Evolutionary conservation across 345 rosid species (phyloP), one percentile per base, ranked within the genome.

Genomic region (Crucihimalaya himalaica): DNA sequence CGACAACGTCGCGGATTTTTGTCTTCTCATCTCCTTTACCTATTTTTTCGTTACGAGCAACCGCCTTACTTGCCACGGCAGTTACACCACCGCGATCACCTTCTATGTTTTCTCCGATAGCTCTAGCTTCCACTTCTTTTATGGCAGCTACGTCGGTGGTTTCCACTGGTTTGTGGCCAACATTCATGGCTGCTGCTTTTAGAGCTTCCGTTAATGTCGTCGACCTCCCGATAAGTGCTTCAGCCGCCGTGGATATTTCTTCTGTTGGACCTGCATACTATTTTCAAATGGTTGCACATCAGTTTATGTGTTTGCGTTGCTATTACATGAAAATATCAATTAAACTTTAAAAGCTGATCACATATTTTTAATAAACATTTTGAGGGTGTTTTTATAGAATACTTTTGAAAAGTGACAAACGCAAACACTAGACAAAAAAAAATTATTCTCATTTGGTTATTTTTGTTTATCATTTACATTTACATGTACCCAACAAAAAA

Each of bases 131-230:
- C 7, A 77, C 68, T 42, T 64, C 80, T 65, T 71, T 64, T 21
- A 77, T 71, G 46, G 80, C 80, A 12, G 80, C 80, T 1, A 71
- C 15, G 53, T 77, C 76, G 8, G 68, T 48, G 0, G 62, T 50
- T 57, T 77, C 80, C 39, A 77, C 76, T 8, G 72, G 76, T 18
- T 77, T 77, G 2, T 48, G 20, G 2, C 76, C 76, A 0, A 31
- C 72, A 6, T 65, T 77, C 0, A 77, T 77, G 9, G 80, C 20
- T 0, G 76, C 80, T 16, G 76, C 80, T 57, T 77, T 71, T 1
- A 77, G 76, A 37, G 80, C 80, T 2, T 71, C 80, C 9, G 76
- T 77, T 18, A 77, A 31, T 1, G 62, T 77, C 37, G 80, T 66
- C 8, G 80, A 71, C 15, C 80, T 77, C 8, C 80, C 72, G 0